A percentile compares a stretch with the other conserved stretches of the same genome.
These are phyloP conservation scores for Skeletonema menzelii DNA, from an alignment of 108 stramenopile species.

Conservation along the genomic window DNA sequence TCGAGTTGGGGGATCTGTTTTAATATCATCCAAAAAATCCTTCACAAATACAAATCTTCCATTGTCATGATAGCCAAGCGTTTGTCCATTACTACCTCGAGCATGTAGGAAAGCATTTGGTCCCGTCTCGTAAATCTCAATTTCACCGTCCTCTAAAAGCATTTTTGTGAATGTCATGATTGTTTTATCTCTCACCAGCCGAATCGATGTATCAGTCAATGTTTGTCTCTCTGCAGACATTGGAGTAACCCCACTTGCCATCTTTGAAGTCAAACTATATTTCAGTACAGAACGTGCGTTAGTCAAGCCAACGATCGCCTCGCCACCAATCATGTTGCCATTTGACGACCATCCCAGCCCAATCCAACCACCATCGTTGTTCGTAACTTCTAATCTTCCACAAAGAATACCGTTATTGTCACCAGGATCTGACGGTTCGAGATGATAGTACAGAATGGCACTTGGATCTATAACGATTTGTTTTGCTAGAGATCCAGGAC, in stretches of 20 bases:
- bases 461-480: not conserved
- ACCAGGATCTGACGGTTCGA: conserved; percentile 6
- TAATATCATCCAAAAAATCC: not conserved
- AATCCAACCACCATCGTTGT: conserved; percentile 15
- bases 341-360: conserved; percentile 6
- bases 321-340: conserved; percentile 15
- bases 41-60: not conserved
- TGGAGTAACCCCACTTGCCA: not conserved
- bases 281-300: conserved; percentile 18
- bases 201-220: not conserved
- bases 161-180: conserved; percentile 7
- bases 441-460: conserved; percentile 12
- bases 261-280: conserved; percentile 1
- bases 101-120: not conserved
- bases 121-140: not conserved
- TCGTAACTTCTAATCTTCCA: conserved; percentile 13
- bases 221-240: not conserved
- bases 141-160: not conserved
- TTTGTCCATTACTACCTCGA: not conserved
- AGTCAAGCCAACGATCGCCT: conserved; percentile 24
- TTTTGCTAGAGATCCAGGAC: not conserved
- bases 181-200: not conserved
- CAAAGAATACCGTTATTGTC: conserved; percentile 18
- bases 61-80: not conserved
- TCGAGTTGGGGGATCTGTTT: not conserved